These are phyloP conservation scores for Stemphylium lycopersici DNA, from an alignment of 2,329 filamentous ascomycete species.

Conservation along the genomic window DNA sequence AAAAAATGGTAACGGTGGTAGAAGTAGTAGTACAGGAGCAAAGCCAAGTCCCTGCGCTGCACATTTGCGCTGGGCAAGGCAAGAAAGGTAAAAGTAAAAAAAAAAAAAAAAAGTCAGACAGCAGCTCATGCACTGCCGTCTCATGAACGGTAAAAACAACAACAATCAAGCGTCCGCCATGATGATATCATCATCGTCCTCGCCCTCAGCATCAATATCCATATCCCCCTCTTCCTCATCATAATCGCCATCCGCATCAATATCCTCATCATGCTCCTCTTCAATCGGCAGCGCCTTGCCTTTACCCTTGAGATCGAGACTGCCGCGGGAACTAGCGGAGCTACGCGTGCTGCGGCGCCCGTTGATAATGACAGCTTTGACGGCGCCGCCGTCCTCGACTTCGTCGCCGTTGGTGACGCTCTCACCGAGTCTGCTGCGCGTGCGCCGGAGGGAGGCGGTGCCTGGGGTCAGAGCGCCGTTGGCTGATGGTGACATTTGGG, in stretches of 20 bases:
- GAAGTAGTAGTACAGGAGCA: no score
- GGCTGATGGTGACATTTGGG: slow-evolving; percentile 30
- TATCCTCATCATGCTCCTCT: slow-evolving; percentile 39
- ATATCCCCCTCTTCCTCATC: slow-evolving; percentile 16
- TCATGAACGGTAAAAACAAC: neutral
- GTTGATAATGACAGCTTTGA: slow-evolving; percentile 31
- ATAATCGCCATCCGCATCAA: slow-evolving; percentile 25
- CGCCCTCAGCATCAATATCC: slow-evolving; percentile 25
- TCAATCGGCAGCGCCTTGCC: slow-evolving; percentile 33
- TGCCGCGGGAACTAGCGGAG: slow-evolving; percentile 38
- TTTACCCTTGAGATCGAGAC: slow-evolving; percentile 36
- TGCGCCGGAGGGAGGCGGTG: slow-evolving; percentile 43
- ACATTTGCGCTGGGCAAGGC: no score
- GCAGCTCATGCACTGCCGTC: no score
- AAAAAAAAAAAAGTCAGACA: neutral
- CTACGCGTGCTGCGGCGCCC: slow-evolving; percentile 39
- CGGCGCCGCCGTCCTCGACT: slow-evolving; percentile 39
- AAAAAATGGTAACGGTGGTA: no score
- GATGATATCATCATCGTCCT: slow-evolving; percentile 38
- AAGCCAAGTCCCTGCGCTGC: no score
- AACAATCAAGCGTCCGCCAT: slow-evolving; percentile 10
- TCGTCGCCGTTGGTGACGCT: slow-evolving; percentile 48
- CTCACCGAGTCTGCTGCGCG: slow-evolving; percentile 53
- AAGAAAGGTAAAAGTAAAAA: neutral
- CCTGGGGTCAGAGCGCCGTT: slow-evolving; percentile 43